Evolutionary conservation across 768 basidiomycete species (phyloP).

Genomic region (Xerocomellus chrysenteron): DNA sequence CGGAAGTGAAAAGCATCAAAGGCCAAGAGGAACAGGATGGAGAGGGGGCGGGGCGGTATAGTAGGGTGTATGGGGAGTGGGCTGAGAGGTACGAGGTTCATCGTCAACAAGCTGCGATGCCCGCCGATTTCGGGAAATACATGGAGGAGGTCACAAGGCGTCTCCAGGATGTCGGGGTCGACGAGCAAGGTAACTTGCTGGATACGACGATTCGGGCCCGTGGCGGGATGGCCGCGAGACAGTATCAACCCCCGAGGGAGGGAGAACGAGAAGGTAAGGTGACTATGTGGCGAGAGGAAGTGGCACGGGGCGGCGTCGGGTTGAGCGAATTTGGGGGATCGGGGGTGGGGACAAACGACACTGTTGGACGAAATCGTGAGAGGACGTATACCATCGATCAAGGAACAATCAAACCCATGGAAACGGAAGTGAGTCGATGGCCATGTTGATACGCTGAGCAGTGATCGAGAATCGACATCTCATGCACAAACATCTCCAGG

Average conservation of each 20-base stretch:
- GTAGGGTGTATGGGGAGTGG: conserved; percentile 34
- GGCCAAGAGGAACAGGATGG: conserved; percentile 3
- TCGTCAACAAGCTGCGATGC: conserved; percentile 20
- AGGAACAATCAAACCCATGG: conserved; percentile 17
- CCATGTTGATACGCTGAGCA: background rate
- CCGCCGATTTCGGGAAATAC: conserved; percentile 28
- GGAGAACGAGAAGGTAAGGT: conserved; percentile 37
- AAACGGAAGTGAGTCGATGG: conserved; percentile 20
- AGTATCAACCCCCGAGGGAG: conserved; percentile 14
- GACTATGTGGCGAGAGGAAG: conserved; percentile 56
- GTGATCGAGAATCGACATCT: background rate
- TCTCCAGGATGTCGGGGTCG: conserved; percentile 33
- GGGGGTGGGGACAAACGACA: conserved; percentile 9
- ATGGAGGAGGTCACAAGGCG: conserved; percentile 36
- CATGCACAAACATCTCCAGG: conserved; percentile 8
- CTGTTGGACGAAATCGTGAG: conserved; percentile 14
- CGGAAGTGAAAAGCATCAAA: conserved; percentile 21
- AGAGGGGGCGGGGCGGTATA: conserved; percentile 20
- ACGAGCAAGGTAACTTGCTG: conserved; percentile 29
- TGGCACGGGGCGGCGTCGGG: conserved; percentile 38
- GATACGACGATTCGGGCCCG: conserved; percentile 17
- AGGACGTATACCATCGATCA: conserved; percentile 9
- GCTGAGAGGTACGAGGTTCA: conserved; percentile 30
- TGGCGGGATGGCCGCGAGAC: background rate
- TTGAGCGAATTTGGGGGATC: conserved; percentile 24